Percentiles rank a stretch among this genome's conserved stretches.
These are phyloP conservation scores for Fusarium decemcellulare DNA, from an alignment of 2,329 filamentous ascomycete genomes.

Conservation along the genomic window DNA sequence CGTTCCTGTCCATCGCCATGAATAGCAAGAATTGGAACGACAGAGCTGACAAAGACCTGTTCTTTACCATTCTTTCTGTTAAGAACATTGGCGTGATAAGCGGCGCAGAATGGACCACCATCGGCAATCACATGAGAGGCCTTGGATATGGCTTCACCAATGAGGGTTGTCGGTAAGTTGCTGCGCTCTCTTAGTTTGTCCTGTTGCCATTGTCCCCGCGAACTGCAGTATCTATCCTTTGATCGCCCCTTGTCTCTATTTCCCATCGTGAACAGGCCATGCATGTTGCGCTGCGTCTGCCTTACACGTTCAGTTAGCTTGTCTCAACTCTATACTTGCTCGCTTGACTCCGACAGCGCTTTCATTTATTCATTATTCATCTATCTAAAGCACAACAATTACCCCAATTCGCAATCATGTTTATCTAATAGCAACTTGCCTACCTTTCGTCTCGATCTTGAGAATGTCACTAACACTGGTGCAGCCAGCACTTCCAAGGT, in stretches of 20 bases:
- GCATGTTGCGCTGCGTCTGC: conserved; percentile 6
- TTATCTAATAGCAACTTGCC: too few relatives aligned
- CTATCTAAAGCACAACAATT: not conserved
- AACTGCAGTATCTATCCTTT: not conserved
- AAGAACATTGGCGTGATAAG: conserved; percentile 76
- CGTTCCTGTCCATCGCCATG: conserved; percentile 44
- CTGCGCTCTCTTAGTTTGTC: conserved; percentile 17
- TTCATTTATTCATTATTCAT: not conserved
- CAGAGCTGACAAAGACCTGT: conserved; percentile 73
- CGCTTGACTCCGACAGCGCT: not conserved
- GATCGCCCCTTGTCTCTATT: not conserved
- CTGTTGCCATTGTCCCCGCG: not conserved
- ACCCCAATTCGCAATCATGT: not conserved
- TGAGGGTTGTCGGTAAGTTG: conserved; percentile 73
- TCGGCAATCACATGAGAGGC: conserved; percentile 72
- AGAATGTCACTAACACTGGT: conserved; percentile 29
- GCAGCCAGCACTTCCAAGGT: conserved; percentile 73
- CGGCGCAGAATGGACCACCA: conserved; percentile 73
- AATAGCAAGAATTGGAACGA: conserved; percentile 75
- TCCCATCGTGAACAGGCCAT: conserved; percentile 10
- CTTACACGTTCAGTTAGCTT: conserved; percentile 27
- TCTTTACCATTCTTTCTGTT: conserved; percentile 73
- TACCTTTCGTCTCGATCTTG: not conserved
- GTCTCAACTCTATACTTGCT: conserved; percentile 14
- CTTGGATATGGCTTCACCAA: conserved; percentile 75